phyloP scores from a whole-genome alignment of 2,329 filamentous ascomycete species.

The Aspergillus sp. region DNA sequence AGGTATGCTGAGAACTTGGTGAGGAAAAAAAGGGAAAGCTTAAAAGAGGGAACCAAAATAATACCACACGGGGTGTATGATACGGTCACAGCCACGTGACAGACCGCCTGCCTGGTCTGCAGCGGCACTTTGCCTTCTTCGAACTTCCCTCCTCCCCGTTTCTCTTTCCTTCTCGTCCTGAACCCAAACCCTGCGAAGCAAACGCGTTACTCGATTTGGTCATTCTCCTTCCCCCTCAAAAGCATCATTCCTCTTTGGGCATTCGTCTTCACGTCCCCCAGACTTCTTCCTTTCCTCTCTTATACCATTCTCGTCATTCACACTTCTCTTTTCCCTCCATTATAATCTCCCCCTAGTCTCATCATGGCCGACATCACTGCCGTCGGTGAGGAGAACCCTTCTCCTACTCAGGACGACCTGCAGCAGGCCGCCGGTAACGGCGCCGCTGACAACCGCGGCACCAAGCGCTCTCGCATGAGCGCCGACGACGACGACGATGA shows the following conservation, averaged over 20 bases:
- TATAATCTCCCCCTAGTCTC: conserved; percentile 13
- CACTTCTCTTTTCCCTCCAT: conserved; percentile 14
- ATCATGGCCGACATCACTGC: conserved; percentile 78
- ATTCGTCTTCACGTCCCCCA: conserved; percentile 28
- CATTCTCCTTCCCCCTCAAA: conserved; percentile 41
- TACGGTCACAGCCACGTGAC: conserved; percentile 29
- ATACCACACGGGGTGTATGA: neutral
- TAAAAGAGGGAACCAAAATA: neutral
- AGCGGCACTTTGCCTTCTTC: conserved; percentile 40
- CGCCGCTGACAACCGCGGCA: conserved; percentile 72
- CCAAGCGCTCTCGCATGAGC: conserved; percentile 83
- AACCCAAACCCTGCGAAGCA: conserved; percentile 47
- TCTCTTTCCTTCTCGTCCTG: conserved; percentile 36
- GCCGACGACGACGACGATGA: conserved; percentile 96
- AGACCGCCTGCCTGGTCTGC: conserved; percentile 30
- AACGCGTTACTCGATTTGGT: conserved; percentile 53
- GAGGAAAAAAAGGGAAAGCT: neutral
- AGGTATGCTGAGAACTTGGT: neutral
- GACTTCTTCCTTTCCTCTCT: conserved; percentile 19
- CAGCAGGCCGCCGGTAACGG: conserved; percentile 67
- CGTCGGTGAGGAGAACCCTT: conserved; percentile 73
- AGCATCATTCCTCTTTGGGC: conserved; percentile 51
- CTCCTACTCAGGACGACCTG: conserved; percentile 72
- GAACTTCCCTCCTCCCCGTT: conserved; percentile 33
- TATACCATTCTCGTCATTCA: conserved; percentile 14